Evolutionary conservation across 2,329 filamentous ascomycete genomes (phyloP), one percentile per base, ranked within the genome.

Genomic region (Daldinia eschscholtzii): DNA sequence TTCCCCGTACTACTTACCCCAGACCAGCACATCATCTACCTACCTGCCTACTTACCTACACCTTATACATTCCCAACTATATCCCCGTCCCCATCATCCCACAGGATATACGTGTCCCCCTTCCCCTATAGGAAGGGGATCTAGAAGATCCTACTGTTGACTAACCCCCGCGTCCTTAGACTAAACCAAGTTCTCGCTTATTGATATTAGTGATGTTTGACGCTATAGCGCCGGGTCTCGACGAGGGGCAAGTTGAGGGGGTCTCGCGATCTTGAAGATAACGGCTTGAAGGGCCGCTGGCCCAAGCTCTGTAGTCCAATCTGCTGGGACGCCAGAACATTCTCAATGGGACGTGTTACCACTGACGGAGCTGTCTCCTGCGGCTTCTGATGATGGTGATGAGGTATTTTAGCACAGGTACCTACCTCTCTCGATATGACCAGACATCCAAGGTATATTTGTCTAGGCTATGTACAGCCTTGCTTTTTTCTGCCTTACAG

Each of bases 161-260:
- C 58, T 62, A 26, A 62, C 58, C 41, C 46, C 42, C 1, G 48
- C 46, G 10, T 62, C 57, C 28, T 37, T 41, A 5, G 58, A 20
- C 39, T 50, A 66, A n/a, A 53, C 48, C 4, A 63, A 15, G 4
- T 20, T 52, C 53, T 60, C 56, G 56, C 62, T 57, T 5, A 55
- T 57, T 57, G 5, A 41, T 18, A n/a, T 63, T 28, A 6, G 46
- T 44, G 18, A 64, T 58, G 35, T 60, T 60, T 46, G 41, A 64
- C 62, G 37, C 63, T 48, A 56, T 56, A 65, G 56, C 55, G 48
- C 55, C 26, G 63, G 2, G 61, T 57, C 53, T 68, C 53, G 2
- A 1, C 56, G 39, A 7, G 55, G 23, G n/a, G 57, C 42, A 46
- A 42, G 53, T 65, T 60, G 6, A 63, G 53, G 9, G 9, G 35